Conservation (phyloP, 108 stramenopile genomes). For the Nitzschia sp. region DNA sequence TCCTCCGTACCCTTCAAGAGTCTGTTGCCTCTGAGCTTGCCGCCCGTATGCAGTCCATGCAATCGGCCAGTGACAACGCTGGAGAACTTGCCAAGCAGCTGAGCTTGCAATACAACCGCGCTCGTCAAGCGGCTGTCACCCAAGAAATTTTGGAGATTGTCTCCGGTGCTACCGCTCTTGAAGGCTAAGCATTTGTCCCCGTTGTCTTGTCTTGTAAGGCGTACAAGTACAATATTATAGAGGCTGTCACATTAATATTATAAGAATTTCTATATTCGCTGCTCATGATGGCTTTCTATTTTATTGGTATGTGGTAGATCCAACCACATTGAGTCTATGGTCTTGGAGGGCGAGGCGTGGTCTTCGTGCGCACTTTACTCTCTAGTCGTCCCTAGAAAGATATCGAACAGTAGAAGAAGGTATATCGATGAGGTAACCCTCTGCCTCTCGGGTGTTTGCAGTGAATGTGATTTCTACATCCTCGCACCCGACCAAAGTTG, state of each 20-base stretch:
- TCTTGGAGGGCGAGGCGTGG: no score
- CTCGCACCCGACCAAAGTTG: constrained; percentile 28
- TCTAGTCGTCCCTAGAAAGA: constrained; percentile 1
- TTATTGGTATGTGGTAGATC: no score
- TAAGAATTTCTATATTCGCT: neutral
- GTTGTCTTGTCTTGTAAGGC: neutral
- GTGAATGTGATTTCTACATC: constrained; percentile 32
- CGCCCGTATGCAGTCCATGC: constrained; percentile 97
- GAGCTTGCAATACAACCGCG: constrained; percentile 89
- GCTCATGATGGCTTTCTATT: no score
- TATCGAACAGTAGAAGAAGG: neutral
- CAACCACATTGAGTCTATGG: no score
- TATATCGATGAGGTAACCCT: constrained; percentile 51
- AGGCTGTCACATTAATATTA: constrained; percentile 5
- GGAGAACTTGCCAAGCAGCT: constrained; percentile 79
- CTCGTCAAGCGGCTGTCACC: constrained; percentile 95
- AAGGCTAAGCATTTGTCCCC: neutral
- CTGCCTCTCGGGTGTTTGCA: constrained; percentile 50
- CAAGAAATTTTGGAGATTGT: constrained; percentile 97
- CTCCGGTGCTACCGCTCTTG: constrained; percentile 84
- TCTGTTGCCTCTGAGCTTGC: constrained; percentile 95
- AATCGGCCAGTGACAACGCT: constrained; percentile 95
- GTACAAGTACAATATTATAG: neutral
- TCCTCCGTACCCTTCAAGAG: constrained; percentile 94
- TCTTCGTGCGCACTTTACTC: no score